Base-by-base conservation (phyloP, 495 filamentous ascomycete genomes). In the Aspergillus sclerotioniger region DNA sequence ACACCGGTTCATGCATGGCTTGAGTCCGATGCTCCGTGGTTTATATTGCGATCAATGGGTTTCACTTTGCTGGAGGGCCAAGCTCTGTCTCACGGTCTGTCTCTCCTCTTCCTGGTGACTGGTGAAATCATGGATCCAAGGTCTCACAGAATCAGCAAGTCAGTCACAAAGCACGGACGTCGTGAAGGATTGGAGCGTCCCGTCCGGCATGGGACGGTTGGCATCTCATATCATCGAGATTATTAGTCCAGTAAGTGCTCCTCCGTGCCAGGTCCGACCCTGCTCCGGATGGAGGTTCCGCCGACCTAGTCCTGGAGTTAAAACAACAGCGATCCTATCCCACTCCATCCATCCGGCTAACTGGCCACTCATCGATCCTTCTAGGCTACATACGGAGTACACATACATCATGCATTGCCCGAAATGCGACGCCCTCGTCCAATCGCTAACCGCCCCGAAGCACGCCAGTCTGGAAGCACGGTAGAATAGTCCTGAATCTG, bases 381-480 rank as follows among this genome's bases (percentile, higher is more conserved):
- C 33, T 15, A 37, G 33, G 33, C 33, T 15, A 37, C 33, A 37
- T 37, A 37, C 33, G 33, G 33, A 37, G 33, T 37, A 6, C 46
- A 41, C 50, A 32, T 35, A 47, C 13, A 41, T 43, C 46, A 51
- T 52, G 56, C 60, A 58, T n/a, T 51, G n/a, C 54, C 29, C 41
- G 41, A 57, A 60, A 60, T 61, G 17, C 53, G 57, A 60, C 48
- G 13, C 44, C 50, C 59, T 51, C 51, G 49, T 61, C 64, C 64
- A 67, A 67, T 67, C 58, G 58, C 57, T 67, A 67, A 52, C 53
- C 61, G 64, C 61, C 56, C 48, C 47, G 59, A 61, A 44, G 25
- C 54, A 51, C 52, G 50, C 58, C 55, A 17, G 47, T 12, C 25
- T 56, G 46, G 51, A 56, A 57, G 57, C 51, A 43, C 25, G 46